Base-by-base conservation (phyloP, 192 early-diverging fungal genomes). In the Linnemannia zychae region DNA sequence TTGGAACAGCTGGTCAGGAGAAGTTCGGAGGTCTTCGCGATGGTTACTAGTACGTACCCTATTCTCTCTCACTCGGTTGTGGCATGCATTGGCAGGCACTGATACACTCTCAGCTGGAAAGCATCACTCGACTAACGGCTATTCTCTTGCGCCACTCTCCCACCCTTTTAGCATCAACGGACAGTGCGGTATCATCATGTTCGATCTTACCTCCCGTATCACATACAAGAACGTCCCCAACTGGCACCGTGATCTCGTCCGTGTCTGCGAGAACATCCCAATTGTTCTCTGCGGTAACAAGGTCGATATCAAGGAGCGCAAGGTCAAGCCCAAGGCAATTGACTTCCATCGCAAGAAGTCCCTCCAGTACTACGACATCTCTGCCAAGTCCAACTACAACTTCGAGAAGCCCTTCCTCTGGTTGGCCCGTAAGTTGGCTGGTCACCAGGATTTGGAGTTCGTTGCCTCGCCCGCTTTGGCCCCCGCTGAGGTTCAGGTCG, bases 281-380 rank as follows among this genome's bases (percentile, higher is more conserved):
- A 99, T 99, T 88, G 99, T 99, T 80, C 96, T 99, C 71, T 98
- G 96, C 93, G 99, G 99, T 88, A 99, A 99, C 95, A 99, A 99
- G 92, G 98, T 99, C 74, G 99, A 99, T 90, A 97, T 99, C 91
- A 99, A 99, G 95, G 99, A 99, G 90, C 96, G 99, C 88, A 99
- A 99, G 92, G 99, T 99, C 81, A 99, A 99, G 96, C 98, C 98
- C 68, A 99, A 99, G 94, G 95, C 95, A 82, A 99, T 99, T 92
- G 99, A 98, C 72, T 99, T 99, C 96, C 99, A 99, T 93, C 93
- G 99, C 86, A 99, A 99, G 94, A 99, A 99, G 95, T 99, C 99
- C 91, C 94, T 99, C 48, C 99, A 99, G 93, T 99, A 99, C 95
- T 99, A 99, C 91, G 99, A 99, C 90, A 99, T 99, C 89, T 96